phyloP scores from a whole-genome alignment of 1,284 basidiomycete genomes.

The Fomitiporia mediterranea region DNA sequence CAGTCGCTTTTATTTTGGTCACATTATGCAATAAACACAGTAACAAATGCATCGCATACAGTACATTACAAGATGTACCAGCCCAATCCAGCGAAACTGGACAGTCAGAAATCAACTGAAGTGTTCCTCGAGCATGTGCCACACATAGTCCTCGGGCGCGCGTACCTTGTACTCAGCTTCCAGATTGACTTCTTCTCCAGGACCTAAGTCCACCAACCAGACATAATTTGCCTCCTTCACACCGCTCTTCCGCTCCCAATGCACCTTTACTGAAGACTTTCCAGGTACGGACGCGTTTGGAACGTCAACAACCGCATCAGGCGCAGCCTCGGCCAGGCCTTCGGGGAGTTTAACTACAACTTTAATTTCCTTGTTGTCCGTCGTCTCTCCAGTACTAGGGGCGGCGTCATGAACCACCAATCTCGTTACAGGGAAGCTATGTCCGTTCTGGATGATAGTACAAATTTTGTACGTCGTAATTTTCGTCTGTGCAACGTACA shows the following conservation, averaged over 20 bases:
- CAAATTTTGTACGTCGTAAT: constrained; percentile 40
- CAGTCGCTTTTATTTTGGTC: too few species aligned
- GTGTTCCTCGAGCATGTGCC: constrained; percentile 20
- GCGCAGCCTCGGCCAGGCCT: constrained; percentile 42
- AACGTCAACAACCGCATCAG: constrained; percentile 36
- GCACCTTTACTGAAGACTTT: constrained; percentile 21
- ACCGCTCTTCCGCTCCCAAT: constrained; percentile 31
- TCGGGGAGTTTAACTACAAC: constrained; percentile 44
- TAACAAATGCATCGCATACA: too few species aligned
- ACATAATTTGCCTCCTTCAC: constrained; percentile 41
- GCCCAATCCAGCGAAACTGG: too few species aligned
- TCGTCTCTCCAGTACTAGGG: constrained; percentile 29
- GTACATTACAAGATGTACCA: too few species aligned
- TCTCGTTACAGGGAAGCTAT: constrained; percentile 38
- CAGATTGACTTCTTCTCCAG: constrained; percentile 37
- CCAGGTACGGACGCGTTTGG: not conserved
- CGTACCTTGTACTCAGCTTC: constrained; percentile 48
- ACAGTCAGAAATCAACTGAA: not conserved
- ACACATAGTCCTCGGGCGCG: constrained; percentile 36
- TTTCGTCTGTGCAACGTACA: constrained; percentile 41
- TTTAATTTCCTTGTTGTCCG: constrained; percentile 30
- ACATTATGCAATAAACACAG: too few species aligned
- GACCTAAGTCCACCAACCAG: constrained; percentile 35
- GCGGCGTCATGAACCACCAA: constrained; percentile 46
- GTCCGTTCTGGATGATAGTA: constrained; percentile 45